Evolutionary conservation across 495 filamentous ascomycete species (phyloP), one percentile per base, ranked within the genome.

Genomic region (Hyaloscypha finlandica): DNA sequence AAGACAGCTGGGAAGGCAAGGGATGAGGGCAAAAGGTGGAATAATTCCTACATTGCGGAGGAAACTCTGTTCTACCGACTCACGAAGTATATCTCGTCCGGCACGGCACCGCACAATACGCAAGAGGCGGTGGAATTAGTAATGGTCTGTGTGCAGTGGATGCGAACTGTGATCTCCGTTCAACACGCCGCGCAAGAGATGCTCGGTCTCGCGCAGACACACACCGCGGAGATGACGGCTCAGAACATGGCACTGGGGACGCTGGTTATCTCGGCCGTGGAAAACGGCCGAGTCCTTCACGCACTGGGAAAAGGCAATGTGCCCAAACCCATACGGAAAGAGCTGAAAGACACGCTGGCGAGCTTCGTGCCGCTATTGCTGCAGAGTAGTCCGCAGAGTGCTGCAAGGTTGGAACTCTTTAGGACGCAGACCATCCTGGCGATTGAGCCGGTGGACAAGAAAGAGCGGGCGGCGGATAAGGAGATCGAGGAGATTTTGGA

Each of bases 11-110:
- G 53, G 72, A 74, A n/a, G 52, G n/a, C 29, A 48, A 39, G 8
- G 63, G 42, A 45, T 3, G n/a, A 20, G 42, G 42, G 31, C 58
- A 67, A 25, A 45, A 75, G 81, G 67, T 88, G 80, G 85, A 75
- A 67, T 57, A 84, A 73, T 67, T 84, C 82, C 0, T 83, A 82
- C 60, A 63, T 70, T 19, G 58, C 74, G 32, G 84, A 86, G 61
- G 83, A 84, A 71, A 74, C 78, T 20, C 70, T 88, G 20, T 82
- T 89, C 70, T 81, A 81, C 69, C 77, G 82, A 3, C 71, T 87
- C 8, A 78, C 81, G 5, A 84, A 83, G 71, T 71, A 68, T 0
- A 71, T 88, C 1, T 69, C 74, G 0, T 69, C 78, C 32, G 81
- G 77, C 0, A 70, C 67, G 1, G 64, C 73, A 9, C 78, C 78